phyloP scores from a whole-genome alignment of 2,329 filamentous ascomycete genomes.

The Colletotrichum sp. region DNA sequence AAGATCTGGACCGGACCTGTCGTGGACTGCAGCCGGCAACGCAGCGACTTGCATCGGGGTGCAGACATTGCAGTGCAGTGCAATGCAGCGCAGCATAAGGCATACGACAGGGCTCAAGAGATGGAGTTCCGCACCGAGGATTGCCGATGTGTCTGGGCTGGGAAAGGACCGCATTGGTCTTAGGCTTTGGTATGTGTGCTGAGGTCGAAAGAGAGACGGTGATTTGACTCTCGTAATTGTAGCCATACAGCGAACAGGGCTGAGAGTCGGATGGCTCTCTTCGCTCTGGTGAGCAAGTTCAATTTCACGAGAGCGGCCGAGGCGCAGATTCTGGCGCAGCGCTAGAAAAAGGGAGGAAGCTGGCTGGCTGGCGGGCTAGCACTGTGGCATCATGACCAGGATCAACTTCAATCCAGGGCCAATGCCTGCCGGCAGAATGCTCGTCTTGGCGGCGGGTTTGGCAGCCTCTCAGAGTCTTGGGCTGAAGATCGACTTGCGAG shows the following conservation, averaged over 20 bases:
- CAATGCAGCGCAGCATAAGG: constrained; percentile 1
- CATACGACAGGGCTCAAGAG: neutral
- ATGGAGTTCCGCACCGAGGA: constrained; percentile 14
- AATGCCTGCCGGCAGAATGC: constrained; percentile 15
- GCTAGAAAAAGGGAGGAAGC: constrained; percentile 6
- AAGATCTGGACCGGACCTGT: constrained; percentile 20
- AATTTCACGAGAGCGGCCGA: neutral
- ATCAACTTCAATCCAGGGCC: neutral
- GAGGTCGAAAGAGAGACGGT: neutral
- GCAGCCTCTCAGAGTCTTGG: constrained; percentile 14
- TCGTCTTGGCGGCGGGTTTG: constrained; percentile 18
- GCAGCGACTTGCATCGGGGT: constrained; percentile 4
- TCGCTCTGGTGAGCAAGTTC: neutral
- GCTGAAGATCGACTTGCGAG: neutral
- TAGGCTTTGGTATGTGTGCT: neutral
- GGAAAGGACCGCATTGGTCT: neutral
- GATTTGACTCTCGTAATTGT: neutral
- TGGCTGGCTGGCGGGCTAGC: neutral
- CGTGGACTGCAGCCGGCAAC: constrained; percentile 11
- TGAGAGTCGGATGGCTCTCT: neutral
- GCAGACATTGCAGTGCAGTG: neutral
- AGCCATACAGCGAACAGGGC: neutral
- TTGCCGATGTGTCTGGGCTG: neutral
- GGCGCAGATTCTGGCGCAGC: constrained; percentile 1
- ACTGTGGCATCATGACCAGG: constrained; percentile 6